These are phyloP conservation scores for Oryza longistaminata DNA, from an alignment of 176 grass and related monocot species.

Conservation along the genomic window DNA sequence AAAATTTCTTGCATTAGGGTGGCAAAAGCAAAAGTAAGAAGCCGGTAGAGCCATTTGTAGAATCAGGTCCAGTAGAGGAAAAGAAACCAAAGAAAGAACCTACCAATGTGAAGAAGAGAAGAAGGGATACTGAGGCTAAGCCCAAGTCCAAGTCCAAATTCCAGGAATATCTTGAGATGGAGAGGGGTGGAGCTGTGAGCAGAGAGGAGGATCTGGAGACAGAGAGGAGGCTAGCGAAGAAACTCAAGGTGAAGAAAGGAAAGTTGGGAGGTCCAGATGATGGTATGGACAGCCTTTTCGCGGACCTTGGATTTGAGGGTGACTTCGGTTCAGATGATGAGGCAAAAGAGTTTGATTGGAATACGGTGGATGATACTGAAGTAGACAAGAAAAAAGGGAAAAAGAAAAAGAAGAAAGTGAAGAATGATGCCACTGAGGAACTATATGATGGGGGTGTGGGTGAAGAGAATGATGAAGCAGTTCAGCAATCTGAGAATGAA, in stretches of 20 bases:
- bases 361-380: neutral
- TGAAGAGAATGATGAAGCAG: constrained; percentile 28
- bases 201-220: constrained; percentile 66
- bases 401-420: constrained; percentile 51
- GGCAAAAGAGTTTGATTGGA: constrained; percentile 26
- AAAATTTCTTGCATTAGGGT: constrained; percentile 26
- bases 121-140: constrained; percentile 35
- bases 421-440: constrained; percentile 41
- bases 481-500: constrained; percentile 34
- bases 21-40: constrained; percentile 57
- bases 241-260: constrained; percentile 85
- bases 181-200: constrained; percentile 50
- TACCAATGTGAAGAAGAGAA: constrained; percentile 29
- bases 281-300: constrained; percentile 69
- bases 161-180: constrained; percentile 74
- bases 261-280: constrained; percentile 71
- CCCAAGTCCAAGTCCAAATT: constrained; percentile 62
- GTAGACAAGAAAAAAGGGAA: constrained; percentile 43
- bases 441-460: constrained; percentile 19
- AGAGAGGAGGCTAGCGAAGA: constrained; percentile 82
- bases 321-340: constrained; percentile 45
- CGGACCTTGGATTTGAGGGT: constrained; percentile 38
- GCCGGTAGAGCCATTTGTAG: neutral
- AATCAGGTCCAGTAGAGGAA: constrained; percentile 26
- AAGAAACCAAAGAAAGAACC: constrained; percentile 42